Conservation (phyloP, 192 early-diverging fungal genomes). For the Coemansia sp. region DNA sequence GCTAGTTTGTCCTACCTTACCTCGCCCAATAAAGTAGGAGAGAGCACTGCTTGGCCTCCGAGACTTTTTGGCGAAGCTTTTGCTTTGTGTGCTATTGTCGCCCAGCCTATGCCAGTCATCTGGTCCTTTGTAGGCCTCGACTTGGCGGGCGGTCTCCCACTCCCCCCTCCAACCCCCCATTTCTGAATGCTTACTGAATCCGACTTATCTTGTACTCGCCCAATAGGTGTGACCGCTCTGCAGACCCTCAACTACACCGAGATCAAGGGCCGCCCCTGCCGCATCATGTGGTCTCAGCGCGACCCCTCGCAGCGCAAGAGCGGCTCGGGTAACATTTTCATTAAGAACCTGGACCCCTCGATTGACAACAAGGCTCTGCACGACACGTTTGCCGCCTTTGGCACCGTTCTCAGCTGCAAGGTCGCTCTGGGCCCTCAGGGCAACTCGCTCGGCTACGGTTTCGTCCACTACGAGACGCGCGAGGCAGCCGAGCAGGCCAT, state of each 20-base stretch:
- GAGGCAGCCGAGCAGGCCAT: constrained; percentile 95
- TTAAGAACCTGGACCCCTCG: constrained; percentile 97
- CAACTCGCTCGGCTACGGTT: constrained; percentile 93
- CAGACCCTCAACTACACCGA: constrained; percentile 95
- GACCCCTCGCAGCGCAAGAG: constrained; percentile 93
- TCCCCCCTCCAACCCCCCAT: background rate
- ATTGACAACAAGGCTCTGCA: constrained; percentile 99
- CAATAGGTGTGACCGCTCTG: constrained; percentile 80
- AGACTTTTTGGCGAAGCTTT: background rate
- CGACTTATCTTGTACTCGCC: background rate
- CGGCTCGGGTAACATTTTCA: constrained; percentile 97
- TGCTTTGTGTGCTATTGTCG: background rate
- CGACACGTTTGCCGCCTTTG: constrained; percentile 98
- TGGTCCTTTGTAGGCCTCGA: background rate
- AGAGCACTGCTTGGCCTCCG: background rate
- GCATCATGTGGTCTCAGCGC: constrained; percentile 99
- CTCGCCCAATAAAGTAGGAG: background rate
- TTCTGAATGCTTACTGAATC: background rate
- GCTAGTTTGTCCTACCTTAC: background rate
- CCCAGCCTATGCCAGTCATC: background rate
- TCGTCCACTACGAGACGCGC: constrained; percentile 96
- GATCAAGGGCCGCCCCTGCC: constrained; percentile 93
- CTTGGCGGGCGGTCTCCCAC: too few relatives aligned
- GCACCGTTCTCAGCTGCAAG: constrained; percentile 97
- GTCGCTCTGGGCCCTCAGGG: constrained; percentile 83